Percentiles rank a stretch among this genome's conserved stretches.
Evolutionary conservation across 2,329 filamentous ascomycete species (phyloP).

Genomic region (Diaporthe velutina): DNA sequence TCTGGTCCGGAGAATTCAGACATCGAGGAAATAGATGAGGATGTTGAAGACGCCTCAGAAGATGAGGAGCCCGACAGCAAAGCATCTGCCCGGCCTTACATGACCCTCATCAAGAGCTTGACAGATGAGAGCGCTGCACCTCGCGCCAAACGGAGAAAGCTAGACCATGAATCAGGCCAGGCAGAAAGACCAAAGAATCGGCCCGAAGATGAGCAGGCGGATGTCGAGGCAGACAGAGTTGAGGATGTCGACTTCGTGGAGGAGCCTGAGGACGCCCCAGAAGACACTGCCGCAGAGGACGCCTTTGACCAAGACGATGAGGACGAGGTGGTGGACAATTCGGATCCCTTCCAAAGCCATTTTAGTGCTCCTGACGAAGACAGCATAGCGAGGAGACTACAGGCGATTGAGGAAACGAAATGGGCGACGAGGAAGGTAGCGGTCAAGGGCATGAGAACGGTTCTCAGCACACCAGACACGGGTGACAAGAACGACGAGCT

Average conservation of each 20-base stretch:
- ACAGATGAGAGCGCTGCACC: constrained; percentile 56
- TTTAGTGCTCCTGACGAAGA: constrained; percentile 78
- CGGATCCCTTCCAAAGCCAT: constrained; percentile 85
- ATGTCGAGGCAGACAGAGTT: constrained; percentile 47
- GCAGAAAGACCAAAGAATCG: constrained; percentile 41
- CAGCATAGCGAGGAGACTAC: constrained; percentile 66
- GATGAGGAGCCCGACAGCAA: constrained; percentile 54
- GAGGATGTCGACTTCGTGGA: constrained; percentile 58
- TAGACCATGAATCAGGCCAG: constrained; percentile 54
- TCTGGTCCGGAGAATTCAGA: constrained; percentile 54
- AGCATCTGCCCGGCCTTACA: constrained; percentile 63
- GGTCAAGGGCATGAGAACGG: constrained; percentile 61
- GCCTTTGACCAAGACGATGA: constrained; percentile 57
- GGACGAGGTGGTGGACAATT: constrained; percentile 56
- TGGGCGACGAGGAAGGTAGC: constrained; percentile 65
- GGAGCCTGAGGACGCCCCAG: constrained; percentile 57
- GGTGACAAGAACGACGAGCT: constrained; percentile 48
- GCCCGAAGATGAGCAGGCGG: constrained; percentile 36
- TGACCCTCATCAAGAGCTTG: constrained; percentile 70
- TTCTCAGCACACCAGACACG: constrained; percentile 60
- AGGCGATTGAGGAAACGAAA: constrained; percentile 61
- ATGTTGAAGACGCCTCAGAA: constrained; percentile 58
- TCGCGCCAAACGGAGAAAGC: constrained; percentile 69
- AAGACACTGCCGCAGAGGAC: constrained; percentile 50
- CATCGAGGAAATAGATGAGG: constrained; percentile 61